Evolutionary conservation across 2,329 filamentous ascomycete species (phyloP).

Genomic region (Diaporthe vaccinii): DNA sequence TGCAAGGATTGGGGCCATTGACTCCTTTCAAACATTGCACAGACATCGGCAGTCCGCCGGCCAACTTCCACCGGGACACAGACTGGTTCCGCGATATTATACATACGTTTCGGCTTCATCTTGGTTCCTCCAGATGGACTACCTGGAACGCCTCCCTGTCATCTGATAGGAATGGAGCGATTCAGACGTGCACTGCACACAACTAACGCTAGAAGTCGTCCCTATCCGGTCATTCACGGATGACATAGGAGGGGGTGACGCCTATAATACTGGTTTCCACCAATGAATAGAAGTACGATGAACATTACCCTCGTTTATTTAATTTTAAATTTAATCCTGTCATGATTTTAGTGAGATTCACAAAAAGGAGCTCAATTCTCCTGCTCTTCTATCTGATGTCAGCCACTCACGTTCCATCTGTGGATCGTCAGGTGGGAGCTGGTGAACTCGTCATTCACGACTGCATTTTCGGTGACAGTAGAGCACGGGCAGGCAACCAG

Average conservation of each 20-base stretch:
- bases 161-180: not conserved
- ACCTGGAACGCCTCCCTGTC: not conserved
- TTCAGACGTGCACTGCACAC: not conserved
- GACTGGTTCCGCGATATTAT: not conserved
- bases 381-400: not conserved
- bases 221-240: not conserved
- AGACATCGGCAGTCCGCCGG: not conserved
- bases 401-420: not conserved
- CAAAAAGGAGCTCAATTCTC: rapidly evolving
- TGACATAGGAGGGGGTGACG: not conserved
- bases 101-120: slow-evolving; percentile 1
- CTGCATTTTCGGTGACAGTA: not conserved
- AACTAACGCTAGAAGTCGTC: not conserved
- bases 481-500: not conserved
- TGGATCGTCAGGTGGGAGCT: too few relatives aligned
- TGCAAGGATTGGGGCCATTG: not conserved
- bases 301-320: not conserved
- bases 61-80: not conserved
- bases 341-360: not conserved
- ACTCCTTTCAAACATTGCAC: not conserved
- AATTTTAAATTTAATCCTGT: not conserved
- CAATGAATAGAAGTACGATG: not conserved
- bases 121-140: not conserved
- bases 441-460: too few relatives aligned
- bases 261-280: not conserved